A percentile compares a stretch with the other conserved stretches of the same genome.
phyloP scores from a whole-genome alignment of 345 rosid species.

The Populus ilicifolia region DNA sequence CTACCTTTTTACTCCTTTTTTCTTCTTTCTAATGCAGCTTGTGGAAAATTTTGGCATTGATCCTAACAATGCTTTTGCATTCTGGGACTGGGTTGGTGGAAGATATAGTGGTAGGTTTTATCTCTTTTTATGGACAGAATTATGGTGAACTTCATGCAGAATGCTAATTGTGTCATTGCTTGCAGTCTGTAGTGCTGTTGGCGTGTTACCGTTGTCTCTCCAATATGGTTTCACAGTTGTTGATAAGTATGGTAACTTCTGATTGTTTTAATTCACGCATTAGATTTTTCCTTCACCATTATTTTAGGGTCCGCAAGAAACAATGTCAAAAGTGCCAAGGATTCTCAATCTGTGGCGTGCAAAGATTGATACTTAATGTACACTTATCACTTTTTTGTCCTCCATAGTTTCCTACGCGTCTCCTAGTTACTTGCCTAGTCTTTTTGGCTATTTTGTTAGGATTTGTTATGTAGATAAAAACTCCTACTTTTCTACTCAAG shows the following conservation, averaged over 20 bases:
- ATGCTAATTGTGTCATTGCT: constrained; percentile 20
- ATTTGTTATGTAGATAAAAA: neutral
- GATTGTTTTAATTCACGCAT: neutral
- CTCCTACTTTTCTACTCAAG: constrained; percentile 23
- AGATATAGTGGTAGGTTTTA: constrained; percentile 73
- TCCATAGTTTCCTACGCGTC: neutral
- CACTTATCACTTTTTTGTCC: neutral
- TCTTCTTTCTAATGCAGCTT: constrained; percentile 45
- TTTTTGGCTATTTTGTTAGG: neutral
- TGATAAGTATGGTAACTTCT: constrained; percentile 72
- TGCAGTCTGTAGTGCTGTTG: constrained; percentile 99
- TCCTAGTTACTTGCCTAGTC: neutral
- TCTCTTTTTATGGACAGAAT: constrained; percentile 8
- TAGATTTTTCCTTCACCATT: neutral
- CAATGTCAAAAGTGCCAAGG: neutral
- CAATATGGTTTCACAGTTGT: constrained; percentile 86
- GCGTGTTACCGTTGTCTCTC: constrained; percentile 85
- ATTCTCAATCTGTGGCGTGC: neutral
- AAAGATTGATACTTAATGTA: neutral
- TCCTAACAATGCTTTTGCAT: constrained; percentile 93
- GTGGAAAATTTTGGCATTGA: constrained; percentile 97
- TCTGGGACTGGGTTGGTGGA: constrained; percentile 99
- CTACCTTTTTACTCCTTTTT: neutral
- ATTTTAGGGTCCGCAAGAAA: neutral
- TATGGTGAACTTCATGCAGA: constrained; percentile 12